phyloP scores from a whole-genome alignment of 257 asterid genomes.

The Lavandula angustifolia region DNA sequence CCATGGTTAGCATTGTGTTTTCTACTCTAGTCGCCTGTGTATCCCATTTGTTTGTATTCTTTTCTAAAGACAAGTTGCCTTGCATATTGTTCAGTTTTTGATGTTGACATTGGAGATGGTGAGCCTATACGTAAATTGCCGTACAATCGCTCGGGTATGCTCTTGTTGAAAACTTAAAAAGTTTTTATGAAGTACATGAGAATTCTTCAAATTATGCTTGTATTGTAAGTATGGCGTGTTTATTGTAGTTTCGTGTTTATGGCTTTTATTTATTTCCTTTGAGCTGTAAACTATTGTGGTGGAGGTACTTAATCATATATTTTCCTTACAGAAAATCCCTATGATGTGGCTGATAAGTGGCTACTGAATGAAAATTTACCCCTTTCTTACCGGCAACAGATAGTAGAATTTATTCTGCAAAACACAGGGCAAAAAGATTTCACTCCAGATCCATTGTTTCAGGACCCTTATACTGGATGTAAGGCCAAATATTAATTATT shows the following conservation, averaged over 20 bases:
- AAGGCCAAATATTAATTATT: constrained; percentile 36
- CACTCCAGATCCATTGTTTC: constrained; percentile 72
- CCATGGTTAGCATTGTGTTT: constrained; percentile 57
- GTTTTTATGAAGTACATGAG: constrained; percentile 5
- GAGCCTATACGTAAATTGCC: constrained; percentile 94
- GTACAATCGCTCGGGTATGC: constrained; percentile 82
- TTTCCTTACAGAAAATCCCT: constrained; percentile 77
- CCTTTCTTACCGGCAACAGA: constrained; percentile 83
- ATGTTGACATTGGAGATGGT: constrained; percentile 99
- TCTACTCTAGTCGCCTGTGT: constrained; percentile 31
- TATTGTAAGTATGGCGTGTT: constrained; percentile 6
- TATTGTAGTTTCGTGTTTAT: not conserved
- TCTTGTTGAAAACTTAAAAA: constrained; percentile 16
- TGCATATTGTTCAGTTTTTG: constrained; percentile 69
- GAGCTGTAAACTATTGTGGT: not conserved
- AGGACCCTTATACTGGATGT: constrained; percentile 97
- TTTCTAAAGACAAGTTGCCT: constrained; percentile 33
- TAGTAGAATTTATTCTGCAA: constrained; percentile 89
- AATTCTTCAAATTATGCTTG: constrained; percentile 23
- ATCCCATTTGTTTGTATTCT: constrained; percentile 20
- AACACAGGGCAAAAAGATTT: constrained; percentile 78
- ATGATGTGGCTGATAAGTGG: constrained; percentile 93
- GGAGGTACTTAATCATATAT: constrained; percentile 12
- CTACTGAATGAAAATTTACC: constrained; percentile 88
- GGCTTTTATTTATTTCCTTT: not conserved